Evolutionary conservation across 2,329 filamentous ascomycete genomes (phyloP), one percentile per base, ranked within the genome.

Genomic region (Arachnomyces sp.): DNA sequence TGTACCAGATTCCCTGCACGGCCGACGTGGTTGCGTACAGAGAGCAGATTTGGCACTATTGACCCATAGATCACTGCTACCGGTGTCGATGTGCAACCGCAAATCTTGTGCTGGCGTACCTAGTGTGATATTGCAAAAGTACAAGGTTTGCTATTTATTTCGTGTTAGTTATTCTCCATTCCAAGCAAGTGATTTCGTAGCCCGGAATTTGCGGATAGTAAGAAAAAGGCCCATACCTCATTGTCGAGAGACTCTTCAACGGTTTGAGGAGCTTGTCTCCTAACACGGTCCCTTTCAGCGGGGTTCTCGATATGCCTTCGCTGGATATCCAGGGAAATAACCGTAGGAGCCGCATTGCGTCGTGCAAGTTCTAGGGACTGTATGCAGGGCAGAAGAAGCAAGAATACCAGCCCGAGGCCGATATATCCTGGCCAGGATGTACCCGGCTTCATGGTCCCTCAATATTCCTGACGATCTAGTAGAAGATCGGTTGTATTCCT

Each of bases 21-120:
- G 72, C 11, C 69, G 55, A 1, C 60, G 57, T 1, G 56, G 52
- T 3, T 60, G 53, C 6, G 56, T 53, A 56, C 86, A 93, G 12
- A 85, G 61, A 1, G 53, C 43, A 1, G 84, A 89, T 36, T 60
- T 61, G 3, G 71, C 65, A 2, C 78, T 74, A 55, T 93, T 92
- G 6, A 74, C 68, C 77, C 77, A 81, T 7, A 81, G 60, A 61
- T 81, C 77, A 49, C 75, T 78, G 50, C 73, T 78, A 25, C 77
- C 77, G 6, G 77, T 81, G 47, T 82, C 77, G 48, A 82, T 66
- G 49, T 79, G 73, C 40, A 80, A 53, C 31, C 71, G 69, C 37
- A 81, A 55, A 11, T 49, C 56, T 49, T 82, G 77, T 30, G 55
- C 54, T 0, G 77, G 77, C 0, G 77, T 80, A 16, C 77, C 77